A percentile compares a stretch with the other conserved stretches of the same genome.
phyloP scores from a whole-genome alignment of 805 yeast species.

The Blastobotrys parvus region DNA sequence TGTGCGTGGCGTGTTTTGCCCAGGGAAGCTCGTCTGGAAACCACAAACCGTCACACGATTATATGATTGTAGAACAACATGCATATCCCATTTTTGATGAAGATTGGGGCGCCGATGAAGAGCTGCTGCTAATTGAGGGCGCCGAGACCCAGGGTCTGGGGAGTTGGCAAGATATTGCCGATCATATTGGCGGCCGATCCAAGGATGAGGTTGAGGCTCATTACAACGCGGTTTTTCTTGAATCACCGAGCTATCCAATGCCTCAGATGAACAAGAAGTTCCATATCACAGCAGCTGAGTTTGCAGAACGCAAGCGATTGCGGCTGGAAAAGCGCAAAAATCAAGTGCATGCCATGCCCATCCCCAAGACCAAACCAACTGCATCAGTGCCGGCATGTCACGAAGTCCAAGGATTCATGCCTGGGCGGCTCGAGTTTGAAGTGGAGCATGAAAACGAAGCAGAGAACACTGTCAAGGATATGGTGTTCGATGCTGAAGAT shows the following conservation, averaged over 20 bases:
- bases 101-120: slow-evolving; percentile 99
- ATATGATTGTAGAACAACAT: slow-evolving; percentile 86
- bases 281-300: slow-evolving; percentile 55
- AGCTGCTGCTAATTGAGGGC: slow-evolving; percentile 77
- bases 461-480: slow-evolving; percentile 85
- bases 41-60: slow-evolving; percentile 93
- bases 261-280: slow-evolving; percentile 78
- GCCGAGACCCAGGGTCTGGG: slow-evolving; percentile 89
- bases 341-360: slow-evolving; percentile 68
- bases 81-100: slow-evolving; percentile 84
- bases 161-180: slow-evolving; percentile 97
- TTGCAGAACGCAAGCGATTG: slow-evolving; percentile 55
- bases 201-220: slow-evolving; percentile 88
- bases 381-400: slow-evolving; percentile 95
- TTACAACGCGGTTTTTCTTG: slow-evolving; percentile 62
- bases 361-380: slow-evolving; percentile 77
- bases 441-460: slow-evolving; percentile 97
- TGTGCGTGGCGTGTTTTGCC: slow-evolving; percentile 97
- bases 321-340: slow-evolving; percentile 64
- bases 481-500: slow-evolving; percentile 93
- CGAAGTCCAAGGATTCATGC: slow-evolving; percentile 97
- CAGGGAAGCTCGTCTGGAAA: slow-evolving; percentile 70
- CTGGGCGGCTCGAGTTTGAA: slow-evolving; percentile 95
- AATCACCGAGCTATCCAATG: slow-evolving; percentile 70
- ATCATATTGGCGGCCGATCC: slow-evolving; percentile 85